Percentiles rank a stretch among this genome's conserved stretches.
phyloP scores from a whole-genome alignment of 2,329 filamentous ascomycete species.

The Arthrobotrys entomopaga region DNA sequence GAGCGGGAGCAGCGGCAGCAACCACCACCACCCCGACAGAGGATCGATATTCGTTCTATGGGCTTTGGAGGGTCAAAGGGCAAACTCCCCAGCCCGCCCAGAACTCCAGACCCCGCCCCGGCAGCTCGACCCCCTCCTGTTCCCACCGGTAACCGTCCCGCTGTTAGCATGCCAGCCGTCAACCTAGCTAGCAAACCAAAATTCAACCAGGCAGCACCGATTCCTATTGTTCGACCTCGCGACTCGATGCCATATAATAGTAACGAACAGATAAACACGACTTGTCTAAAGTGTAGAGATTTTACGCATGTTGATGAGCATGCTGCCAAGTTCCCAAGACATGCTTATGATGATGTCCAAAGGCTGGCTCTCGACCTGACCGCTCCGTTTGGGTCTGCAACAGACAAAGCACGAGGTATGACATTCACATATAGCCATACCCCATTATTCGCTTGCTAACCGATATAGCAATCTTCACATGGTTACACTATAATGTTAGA shows the following conservation, averaged over 20 bases:
- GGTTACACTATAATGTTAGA: slow-evolving; percentile 91
- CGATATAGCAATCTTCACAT: slow-evolving; percentile 82
- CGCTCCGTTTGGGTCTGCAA: slow-evolving; percentile 78
- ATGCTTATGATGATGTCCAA: slow-evolving; percentile 70
- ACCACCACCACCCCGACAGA: slow-evolving; percentile 19
- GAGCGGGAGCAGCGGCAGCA: slow-evolving; percentile 8
- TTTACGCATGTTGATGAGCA: slow-evolving; percentile 83
- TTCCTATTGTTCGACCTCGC: slow-evolving; percentile 39
- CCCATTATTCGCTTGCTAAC: slow-evolving; percentile 3
- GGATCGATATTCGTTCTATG: slow-evolving; percentile 12
- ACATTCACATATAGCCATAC: not conserved
- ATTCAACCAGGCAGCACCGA: slow-evolving; percentile 15
- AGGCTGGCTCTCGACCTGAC: slow-evolving; percentile 83
- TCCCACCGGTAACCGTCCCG: slow-evolving; percentile 49
- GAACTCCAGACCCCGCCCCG: slow-evolving; percentile 61
- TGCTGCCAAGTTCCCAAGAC: slow-evolving; percentile 77
- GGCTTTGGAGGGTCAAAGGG: slow-evolving; percentile 52
- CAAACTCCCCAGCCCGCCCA: slow-evolving; percentile 62
- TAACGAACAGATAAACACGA: slow-evolving; percentile 66
- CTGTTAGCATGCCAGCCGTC: slow-evolving; percentile 24
- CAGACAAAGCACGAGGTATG: slow-evolving; percentile 80
- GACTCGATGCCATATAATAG: slow-evolving; percentile 55
- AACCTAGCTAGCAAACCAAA: slow-evolving; percentile 33
- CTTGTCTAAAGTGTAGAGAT: slow-evolving; percentile 86
- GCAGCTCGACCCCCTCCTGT: slow-evolving; percentile 60